Conservation (phyloP, 2,329 filamentous ascomycete genomes). For the Fusarium palustre region DNA sequence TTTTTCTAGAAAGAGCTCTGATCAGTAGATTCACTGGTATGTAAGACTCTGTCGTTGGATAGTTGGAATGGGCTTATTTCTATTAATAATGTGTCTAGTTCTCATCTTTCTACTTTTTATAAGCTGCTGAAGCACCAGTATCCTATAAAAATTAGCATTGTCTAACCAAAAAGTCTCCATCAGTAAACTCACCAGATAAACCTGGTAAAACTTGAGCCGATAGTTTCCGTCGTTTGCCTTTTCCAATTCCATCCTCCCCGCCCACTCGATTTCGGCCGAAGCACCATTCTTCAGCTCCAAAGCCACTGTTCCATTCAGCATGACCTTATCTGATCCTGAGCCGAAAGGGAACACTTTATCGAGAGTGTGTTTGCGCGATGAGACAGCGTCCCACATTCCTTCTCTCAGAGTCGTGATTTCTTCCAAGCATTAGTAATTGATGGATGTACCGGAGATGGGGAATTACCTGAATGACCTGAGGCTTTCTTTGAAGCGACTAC, state of each 20-base stretch:
- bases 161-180: accelerated
- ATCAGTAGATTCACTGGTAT: too few relatives aligned
- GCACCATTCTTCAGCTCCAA: slow-evolving; percentile 33
- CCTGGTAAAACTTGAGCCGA: slow-evolving; percentile 37
- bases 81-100: slow-evolving; percentile 45
- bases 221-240: slow-evolving; percentile 29
- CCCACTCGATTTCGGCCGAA: slow-evolving; percentile 37
- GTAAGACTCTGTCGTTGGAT: accelerated
- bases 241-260: slow-evolving; percentile 23
- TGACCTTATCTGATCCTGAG: slow-evolving; percentile 23
- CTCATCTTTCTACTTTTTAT: slow-evolving; percentile 50
- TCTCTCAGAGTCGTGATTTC: slow-evolving; percentile 33
- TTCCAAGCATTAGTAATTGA: neutral
- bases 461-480: slow-evolving; percentile 20
- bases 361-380: slow-evolving; percentile 32
- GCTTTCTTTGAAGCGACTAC: slow-evolving; percentile 31
- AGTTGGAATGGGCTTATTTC: neutral
- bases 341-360: slow-evolving; percentile 32
- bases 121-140: slow-evolving; percentile 30
- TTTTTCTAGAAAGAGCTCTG: too few relatives aligned
- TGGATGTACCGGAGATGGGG: accelerated
- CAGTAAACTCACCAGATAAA: slow-evolving; percentile 28
- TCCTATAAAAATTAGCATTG: slow-evolving; percentile 11
- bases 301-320: slow-evolving; percentile 35
- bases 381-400: slow-evolving; percentile 38